Evolutionary conservation across 2,329 filamentous ascomycete genomes (phyloP).

Genomic region (Cercospora sojina): DNA sequence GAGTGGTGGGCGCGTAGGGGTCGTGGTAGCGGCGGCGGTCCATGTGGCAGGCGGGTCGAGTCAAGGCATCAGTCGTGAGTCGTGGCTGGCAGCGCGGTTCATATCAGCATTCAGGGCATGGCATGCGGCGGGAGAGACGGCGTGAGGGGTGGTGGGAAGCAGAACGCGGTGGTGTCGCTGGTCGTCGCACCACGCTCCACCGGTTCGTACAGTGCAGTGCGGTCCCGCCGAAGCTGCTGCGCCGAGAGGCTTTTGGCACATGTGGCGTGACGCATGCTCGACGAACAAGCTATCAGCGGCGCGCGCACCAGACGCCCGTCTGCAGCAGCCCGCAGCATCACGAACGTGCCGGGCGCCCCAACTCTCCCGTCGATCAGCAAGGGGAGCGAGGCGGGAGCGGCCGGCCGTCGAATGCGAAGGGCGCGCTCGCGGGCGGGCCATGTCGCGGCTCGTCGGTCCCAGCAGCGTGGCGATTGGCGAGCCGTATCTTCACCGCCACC

Average conservation of each 20-base stretch:
- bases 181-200: conserved; percentile 4
- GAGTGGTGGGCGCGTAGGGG: conserved; percentile 4
- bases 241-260: not conserved
- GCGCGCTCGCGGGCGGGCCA: not conserved
- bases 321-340: not conserved
- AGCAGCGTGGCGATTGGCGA: not conserved
- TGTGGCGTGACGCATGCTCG: not conserved
- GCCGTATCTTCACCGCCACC: not conserved
- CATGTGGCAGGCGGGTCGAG: conserved; percentile 12
- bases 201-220: not conserved
- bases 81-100: not conserved
- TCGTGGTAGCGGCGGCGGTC: conserved; percentile 17
- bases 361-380: not conserved
- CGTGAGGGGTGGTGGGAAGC: not conserved
- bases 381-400: not conserved
- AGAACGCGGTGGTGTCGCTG: not conserved
- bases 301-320: not conserved
- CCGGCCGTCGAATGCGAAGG: not conserved
- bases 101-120: not conserved
- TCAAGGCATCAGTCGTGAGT: conserved; percentile 12
- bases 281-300: not conserved
- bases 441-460: not conserved
- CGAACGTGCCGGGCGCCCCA: not conserved
- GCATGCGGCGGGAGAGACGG: not conserved
- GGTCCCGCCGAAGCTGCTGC: not conserved